Evolutionary conservation across 345 rosid species (phyloP).

Genomic region (Erucastrum elatum): DNA sequence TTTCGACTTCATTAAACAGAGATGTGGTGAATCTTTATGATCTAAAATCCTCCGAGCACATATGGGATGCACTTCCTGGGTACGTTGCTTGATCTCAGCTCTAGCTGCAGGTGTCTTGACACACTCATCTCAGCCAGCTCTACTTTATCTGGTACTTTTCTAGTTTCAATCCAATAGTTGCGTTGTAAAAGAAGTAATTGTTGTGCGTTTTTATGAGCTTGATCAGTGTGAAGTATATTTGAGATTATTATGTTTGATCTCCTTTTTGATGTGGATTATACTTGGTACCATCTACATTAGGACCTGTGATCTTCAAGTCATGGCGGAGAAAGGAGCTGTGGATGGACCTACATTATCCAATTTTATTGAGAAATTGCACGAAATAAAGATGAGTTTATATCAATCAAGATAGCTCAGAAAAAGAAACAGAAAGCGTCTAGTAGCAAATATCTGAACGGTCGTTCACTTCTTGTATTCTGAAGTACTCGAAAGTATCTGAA

Average conservation of each 20-base stretch:
- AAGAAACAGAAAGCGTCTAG: not conserved
- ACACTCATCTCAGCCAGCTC: slow-evolving; percentile 86
- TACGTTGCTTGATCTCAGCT: slow-evolving; percentile 75
- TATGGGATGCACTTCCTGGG: slow-evolving; percentile 67
- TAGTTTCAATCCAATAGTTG: not conserved
- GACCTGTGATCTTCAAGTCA: slow-evolving; percentile 74
- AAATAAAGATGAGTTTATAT: slow-evolving; percentile 50
- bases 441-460: slow-evolving; percentile 5
- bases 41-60: slow-evolving; percentile 61
- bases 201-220: not conserved
- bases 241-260: slow-evolving; percentile 2
- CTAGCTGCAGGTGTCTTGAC: slow-evolving; percentile 85
- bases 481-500: not conserved
- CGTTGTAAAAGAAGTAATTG: not conserved
- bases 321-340: slow-evolving; percentile 88
- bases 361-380: slow-evolving; percentile 58
- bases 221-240: not conserved
- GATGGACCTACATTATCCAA: slow-evolving; percentile 62
- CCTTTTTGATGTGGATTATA: not conserved
- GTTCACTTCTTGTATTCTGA: slow-evolving; percentile 23
- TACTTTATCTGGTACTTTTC: slow-evolving; percentile 77
- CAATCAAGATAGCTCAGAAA: slow-evolving; percentile 18
- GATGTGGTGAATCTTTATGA: slow-evolving; percentile 68
- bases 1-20: slow-evolving; percentile 80
- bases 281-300: slow-evolving; percentile 83